These are phyloP conservation scores for Cercospora sp. DNA, from an alignment of 2,329 filamentous ascomycete genomes.

Conservation along the genomic window DNA sequence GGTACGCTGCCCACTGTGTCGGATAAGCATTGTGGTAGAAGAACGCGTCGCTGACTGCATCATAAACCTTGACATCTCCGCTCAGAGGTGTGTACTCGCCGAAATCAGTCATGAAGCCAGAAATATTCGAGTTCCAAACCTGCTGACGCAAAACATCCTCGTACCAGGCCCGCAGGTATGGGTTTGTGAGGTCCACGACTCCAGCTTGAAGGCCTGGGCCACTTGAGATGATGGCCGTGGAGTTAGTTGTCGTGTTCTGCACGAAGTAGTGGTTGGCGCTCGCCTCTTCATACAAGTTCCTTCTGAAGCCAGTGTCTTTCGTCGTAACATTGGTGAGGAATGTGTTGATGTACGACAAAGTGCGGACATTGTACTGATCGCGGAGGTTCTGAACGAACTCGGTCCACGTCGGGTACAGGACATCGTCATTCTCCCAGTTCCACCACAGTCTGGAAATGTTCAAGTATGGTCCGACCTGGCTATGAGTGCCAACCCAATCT, in stretches of 20 bases:
- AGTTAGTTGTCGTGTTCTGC: slow-evolving; percentile 40
- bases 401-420: slow-evolving; percentile 41
- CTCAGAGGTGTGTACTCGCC: slow-evolving; percentile 42
- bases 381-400: slow-evolving; percentile 41
- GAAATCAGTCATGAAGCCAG: slow-evolving; percentile 43
- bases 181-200: slow-evolving; percentile 43
- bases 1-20: slow-evolving; percentile 39
- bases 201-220: slow-evolving; percentile 43
- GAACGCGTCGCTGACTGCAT: slow-evolving; percentile 36
- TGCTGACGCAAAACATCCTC: slow-evolving; percentile 38
- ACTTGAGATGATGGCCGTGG: slow-evolving; percentile 40
- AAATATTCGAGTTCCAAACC: slow-evolving; percentile 42
- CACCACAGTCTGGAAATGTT: slow-evolving; percentile 44
- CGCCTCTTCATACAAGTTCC: slow-evolving; percentile 41
- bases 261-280: slow-evolving; percentile 38
- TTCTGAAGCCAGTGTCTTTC: slow-evolving; percentile 37
- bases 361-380: slow-evolving; percentile 38
- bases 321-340: slow-evolving; percentile 42
- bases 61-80: slow-evolving; percentile 32
- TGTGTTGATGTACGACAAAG: slow-evolving; percentile 41
- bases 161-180: slow-evolving; percentile 39
- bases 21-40: slow-evolving; percentile 44
- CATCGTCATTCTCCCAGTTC: slow-evolving; percentile 44
- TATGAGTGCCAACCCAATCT: slow-evolving; percentile 43
- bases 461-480: slow-evolving; percentile 39